Conservation (phyloP, 805 yeast genomes). For the Kazachstania martiniae region DNA sequence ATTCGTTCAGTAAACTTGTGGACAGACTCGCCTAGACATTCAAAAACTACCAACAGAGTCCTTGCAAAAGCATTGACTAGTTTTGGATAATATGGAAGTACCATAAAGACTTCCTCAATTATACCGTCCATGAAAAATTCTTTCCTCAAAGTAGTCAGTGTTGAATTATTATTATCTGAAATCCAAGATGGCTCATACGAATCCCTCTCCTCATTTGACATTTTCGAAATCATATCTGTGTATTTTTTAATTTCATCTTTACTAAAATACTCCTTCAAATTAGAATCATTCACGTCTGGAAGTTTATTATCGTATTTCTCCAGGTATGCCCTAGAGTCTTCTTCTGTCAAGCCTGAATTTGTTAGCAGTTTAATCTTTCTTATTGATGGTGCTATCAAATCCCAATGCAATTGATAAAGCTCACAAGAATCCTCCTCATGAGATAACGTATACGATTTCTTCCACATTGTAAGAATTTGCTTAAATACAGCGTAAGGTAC, state of each 20-base stretch:
- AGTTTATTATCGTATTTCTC: slow-evolving; percentile 27
- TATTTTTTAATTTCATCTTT: slow-evolving; percentile 27
- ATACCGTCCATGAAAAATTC: slow-evolving; percentile 27
- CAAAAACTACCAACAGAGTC: slow-evolving; percentile 30
- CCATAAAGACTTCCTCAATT: slow-evolving; percentile 33
- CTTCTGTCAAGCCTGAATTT: slow-evolving; percentile 23
- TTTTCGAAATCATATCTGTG: neutral
- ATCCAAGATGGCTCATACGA: neutral
- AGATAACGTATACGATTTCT: slow-evolving; percentile 31
- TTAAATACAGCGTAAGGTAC: slow-evolving; percentile 34
- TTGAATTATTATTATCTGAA: neutral
- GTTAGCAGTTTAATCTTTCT: slow-evolving; percentile 15
- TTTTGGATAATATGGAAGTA: slow-evolving; percentile 36
- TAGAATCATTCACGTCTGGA: slow-evolving; percentile 12
- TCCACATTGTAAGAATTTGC: slow-evolving; percentile 35
- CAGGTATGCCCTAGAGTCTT: slow-evolving; percentile 23
- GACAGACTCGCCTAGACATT: slow-evolving; percentile 29
- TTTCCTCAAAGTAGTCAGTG: slow-evolving; percentile 30
- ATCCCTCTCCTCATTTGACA: neutral
- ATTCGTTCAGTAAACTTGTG: too few relatives aligned
- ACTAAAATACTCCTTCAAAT: slow-evolving; percentile 17
- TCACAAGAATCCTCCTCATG: slow-evolving; percentile 6
- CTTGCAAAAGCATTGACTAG: slow-evolving; percentile 30
- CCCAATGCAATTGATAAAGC: slow-evolving; percentile 22
- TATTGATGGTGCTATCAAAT: slow-evolving; percentile 18